Evolutionary conservation across 2,329 filamentous ascomycete species (phyloP).

Genomic region (Botryosphaeria dothidea): DNA sequence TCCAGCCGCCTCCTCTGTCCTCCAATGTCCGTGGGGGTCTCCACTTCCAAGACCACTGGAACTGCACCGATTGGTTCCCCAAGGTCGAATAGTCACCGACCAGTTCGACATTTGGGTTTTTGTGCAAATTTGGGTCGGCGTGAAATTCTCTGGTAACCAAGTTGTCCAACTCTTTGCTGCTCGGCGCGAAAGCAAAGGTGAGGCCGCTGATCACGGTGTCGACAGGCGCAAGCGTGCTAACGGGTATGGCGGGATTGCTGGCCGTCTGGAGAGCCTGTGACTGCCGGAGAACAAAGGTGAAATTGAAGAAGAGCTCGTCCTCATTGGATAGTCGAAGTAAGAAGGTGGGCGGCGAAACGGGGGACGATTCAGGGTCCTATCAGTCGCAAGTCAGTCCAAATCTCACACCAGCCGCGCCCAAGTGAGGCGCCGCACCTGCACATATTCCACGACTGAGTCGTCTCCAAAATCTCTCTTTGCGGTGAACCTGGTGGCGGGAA

Average conservation of each 20-base stretch:
- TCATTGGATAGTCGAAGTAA: slow-evolving; percentile 85
- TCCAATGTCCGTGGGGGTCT: slow-evolving; percentile 80
- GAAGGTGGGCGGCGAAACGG: slow-evolving; percentile 63
- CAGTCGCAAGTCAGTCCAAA: slow-evolving; percentile 21
- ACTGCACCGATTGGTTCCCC: slow-evolving; percentile 80
- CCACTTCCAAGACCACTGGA: slow-evolving; percentile 98
- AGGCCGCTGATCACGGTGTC: slow-evolving; percentile 85
- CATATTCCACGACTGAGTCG: slow-evolving; percentile 77
- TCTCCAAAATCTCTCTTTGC: slow-evolving; percentile 74
- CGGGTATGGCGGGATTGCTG: slow-evolving; percentile 39
- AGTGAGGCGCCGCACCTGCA: slow-evolving; percentile 67
- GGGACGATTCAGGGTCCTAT: slow-evolving; percentile 72
- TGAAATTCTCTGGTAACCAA: slow-evolving; percentile 94
- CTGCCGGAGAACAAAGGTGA: slow-evolving; percentile 79
- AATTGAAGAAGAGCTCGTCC: slow-evolving; percentile 90
- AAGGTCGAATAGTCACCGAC: slow-evolving; percentile 89
- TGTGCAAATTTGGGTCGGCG: slow-evolving; percentile 94
- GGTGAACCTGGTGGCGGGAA: slow-evolving; percentile 76
- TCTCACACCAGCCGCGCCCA: slow-evolving; percentile 18
- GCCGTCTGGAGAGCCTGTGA: slow-evolving; percentile 46
- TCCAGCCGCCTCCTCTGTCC: slow-evolving; percentile 88
- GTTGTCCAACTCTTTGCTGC: slow-evolving; percentile 83
- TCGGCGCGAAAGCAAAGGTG: slow-evolving; percentile 90
- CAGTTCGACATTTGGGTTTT: slow-evolving; percentile 91
- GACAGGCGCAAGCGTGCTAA: slow-evolving; percentile 26